Evolutionary conservation across 1,139 yeast species (phyloP).

Genomic region (Arxiozyma slooffiae): DNA sequence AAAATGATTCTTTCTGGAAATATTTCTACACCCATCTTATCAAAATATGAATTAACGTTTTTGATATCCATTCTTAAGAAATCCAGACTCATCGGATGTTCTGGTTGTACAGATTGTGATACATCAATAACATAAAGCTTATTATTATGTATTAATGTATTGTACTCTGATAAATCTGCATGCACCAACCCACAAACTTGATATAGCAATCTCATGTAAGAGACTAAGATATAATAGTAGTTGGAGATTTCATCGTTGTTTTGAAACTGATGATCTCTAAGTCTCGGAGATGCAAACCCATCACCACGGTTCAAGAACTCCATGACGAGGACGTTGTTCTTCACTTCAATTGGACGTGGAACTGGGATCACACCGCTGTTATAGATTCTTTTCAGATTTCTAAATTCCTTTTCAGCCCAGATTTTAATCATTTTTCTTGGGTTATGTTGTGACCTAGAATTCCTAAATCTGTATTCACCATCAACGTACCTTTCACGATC

Average conservation of each 20-base stretch:
- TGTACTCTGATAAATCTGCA: conserved; percentile 95
- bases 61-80: conserved; percentile 95
- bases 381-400: conserved; percentile 78
- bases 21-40: conserved; percentile 59
- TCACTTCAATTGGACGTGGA: conserved; percentile 82
- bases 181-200: conserved; percentile 86
- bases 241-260: conserved; percentile 55
- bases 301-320: conserved; percentile 73
- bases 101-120: conserved; percentile 95
- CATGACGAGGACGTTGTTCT: conserved; percentile 90
- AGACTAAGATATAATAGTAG: conserved; percentile 68
- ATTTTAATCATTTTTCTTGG: conserved; percentile 95
- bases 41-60: conserved; percentile 82
- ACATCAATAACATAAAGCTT: conserved; percentile 87
- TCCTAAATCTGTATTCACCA: conserved; percentile 89
- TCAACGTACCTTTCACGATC: conserved; percentile 93
- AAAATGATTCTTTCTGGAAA: conserved; percentile 77
- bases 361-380: conserved; percentile 68
- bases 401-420: conserved; percentile 97
- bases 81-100: conserved; percentile 93
- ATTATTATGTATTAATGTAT: conserved; percentile 75
- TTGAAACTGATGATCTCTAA: conserved; percentile 67
- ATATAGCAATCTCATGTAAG: conserved; percentile 78
- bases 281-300: conserved; percentile 62
- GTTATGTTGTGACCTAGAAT: conserved; percentile 74